phyloP scores from a whole-genome alignment of 129 eudicot species.

The Kitagawia praeruptora region DNA sequence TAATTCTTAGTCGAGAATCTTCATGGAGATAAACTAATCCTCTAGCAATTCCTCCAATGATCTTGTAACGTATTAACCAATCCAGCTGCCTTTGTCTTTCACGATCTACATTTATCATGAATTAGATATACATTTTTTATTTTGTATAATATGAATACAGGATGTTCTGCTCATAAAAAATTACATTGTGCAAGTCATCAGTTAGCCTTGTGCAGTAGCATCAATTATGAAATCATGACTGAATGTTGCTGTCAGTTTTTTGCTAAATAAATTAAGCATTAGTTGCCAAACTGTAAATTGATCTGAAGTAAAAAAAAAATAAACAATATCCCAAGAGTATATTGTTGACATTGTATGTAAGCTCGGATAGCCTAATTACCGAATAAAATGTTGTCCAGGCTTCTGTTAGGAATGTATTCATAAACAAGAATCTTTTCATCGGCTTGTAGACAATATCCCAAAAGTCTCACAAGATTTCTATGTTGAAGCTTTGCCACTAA shows the following conservation, averaged over 20 bases:
- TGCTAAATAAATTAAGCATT: too few species aligned
- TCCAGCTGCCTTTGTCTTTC: constrained; percentile 7
- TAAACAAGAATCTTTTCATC: constrained; percentile 21
- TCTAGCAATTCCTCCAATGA: constrained; percentile 24
- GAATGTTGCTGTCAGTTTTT: too few species aligned
- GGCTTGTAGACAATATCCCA: constrained; percentile 17
- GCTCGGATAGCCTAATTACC: constrained; percentile 4
- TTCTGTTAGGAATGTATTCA: too few species aligned
- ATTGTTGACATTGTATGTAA: too few species aligned
- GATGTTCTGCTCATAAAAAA: not conserved
- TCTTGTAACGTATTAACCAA: constrained; percentile 18
- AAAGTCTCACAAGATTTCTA: constrained; percentile 23
- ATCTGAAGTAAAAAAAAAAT: too few species aligned
- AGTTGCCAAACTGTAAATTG: too few species aligned
- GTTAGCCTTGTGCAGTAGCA: not conserved
- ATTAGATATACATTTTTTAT: not conserved
- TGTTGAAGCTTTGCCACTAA: constrained; percentile 32
- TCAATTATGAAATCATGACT: not conserved
- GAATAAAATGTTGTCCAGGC: constrained; percentile 22
- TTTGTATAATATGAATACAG: not conserved
- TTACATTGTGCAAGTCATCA: not conserved
- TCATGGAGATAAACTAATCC: constrained; percentile 32
- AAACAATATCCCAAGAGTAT: too few species aligned
- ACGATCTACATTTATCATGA: constrained; percentile 13
- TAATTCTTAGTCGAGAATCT: constrained; percentile 26